Conservation (phyloP, 2,329 filamentous ascomycete genomes). For the Phialemoniopsis sp. region DNA sequence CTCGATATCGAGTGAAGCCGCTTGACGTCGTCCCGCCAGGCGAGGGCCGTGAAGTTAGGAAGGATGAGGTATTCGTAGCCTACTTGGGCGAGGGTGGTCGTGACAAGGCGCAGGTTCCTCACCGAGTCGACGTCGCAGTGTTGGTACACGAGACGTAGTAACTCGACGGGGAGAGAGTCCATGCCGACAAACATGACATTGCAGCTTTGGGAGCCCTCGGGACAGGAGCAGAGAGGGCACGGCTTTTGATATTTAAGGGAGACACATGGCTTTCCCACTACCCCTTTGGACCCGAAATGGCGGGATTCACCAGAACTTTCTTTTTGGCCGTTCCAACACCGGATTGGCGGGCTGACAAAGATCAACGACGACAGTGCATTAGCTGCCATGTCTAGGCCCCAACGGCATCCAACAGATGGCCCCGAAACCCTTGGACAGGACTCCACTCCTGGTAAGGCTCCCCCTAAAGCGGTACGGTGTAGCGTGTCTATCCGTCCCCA, state of each 20-base stretch:
- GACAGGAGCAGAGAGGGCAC: not conserved
- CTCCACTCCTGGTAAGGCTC: too few relatives aligned
- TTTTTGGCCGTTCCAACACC: too few relatives aligned
- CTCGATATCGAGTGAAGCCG: slow-evolving; percentile 38
- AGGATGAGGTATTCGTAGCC: slow-evolving; percentile 37
- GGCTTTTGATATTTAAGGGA: not conserved
- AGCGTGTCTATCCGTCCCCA: not conserved
- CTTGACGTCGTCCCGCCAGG: slow-evolving; percentile 39
- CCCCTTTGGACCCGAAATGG: too few relatives aligned
- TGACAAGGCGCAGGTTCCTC: slow-evolving; percentile 33
- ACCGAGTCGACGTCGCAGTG: slow-evolving; percentile 33
- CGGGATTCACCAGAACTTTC: not conserved
- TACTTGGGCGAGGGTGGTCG: slow-evolving; percentile 29
- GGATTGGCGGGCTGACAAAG: slow-evolving; percentile 3
- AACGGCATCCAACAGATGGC: too few relatives aligned
- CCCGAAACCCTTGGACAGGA: too few relatives aligned
- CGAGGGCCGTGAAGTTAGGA: slow-evolving; percentile 34
- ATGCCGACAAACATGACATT: slow-evolving; percentile 15
- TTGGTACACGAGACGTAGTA: slow-evolving; percentile 34
- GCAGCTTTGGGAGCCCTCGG: slow-evolving; percentile 1
- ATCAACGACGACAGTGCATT: slow-evolving; percentile 2
- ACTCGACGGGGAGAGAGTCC: slow-evolving; percentile 17
- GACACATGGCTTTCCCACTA: not conserved
- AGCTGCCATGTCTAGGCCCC: not conserved
- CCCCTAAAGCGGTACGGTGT: too few relatives aligned